A percentile compares a stretch with the other conserved stretches of the same genome.
These are phyloP conservation scores for Trichoderma sp. DNA, from an alignment of 2,329 filamentous ascomycete genomes.

Conservation along the genomic window DNA sequence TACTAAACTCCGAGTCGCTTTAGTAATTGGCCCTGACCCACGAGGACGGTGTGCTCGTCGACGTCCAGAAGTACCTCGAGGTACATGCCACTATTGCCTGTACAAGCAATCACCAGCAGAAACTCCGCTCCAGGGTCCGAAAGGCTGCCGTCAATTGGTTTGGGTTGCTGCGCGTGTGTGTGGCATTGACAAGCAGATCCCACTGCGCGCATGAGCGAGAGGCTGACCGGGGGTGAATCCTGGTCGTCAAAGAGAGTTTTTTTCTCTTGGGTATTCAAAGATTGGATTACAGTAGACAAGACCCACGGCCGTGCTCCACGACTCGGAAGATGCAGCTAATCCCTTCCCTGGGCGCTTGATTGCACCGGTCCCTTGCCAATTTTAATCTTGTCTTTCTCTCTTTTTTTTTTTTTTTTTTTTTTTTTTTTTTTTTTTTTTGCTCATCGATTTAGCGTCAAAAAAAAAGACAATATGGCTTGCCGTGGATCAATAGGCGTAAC, in stretches of 20 bases:
- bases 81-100: neutral
- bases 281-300: slow-evolving; percentile 7
- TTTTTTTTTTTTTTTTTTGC: neutral
- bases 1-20: slow-evolving; percentile 4
- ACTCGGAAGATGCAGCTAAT: slow-evolving; percentile 21
- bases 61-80: neutral
- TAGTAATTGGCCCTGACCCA: slow-evolving; percentile 12
- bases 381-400: slow-evolving; percentile 18
- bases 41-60: slow-evolving; percentile 7
- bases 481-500: neutral
- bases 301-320: slow-evolving; percentile 21
- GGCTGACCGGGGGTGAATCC: neutral
- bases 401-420: slow-evolving; percentile 9
- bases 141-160: neutral
- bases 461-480: slow-evolving; percentile 10
- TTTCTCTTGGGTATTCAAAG: neutral
- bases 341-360: slow-evolving; percentile 13
- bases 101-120: neutral
- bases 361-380: slow-evolving; percentile 16
- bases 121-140: neutral
- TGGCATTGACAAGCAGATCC: slow-evolving; percentile 9
- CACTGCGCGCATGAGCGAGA: slow-evolving; percentile 1
- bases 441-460: slow-evolving; percentile 3
- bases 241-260: neutral
- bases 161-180: neutral